Percentiles rank a stretch among this genome's conserved stretches.
Conservation (phyloP, 768 basidiomycete species). For the Harrya chromipes region DNA sequence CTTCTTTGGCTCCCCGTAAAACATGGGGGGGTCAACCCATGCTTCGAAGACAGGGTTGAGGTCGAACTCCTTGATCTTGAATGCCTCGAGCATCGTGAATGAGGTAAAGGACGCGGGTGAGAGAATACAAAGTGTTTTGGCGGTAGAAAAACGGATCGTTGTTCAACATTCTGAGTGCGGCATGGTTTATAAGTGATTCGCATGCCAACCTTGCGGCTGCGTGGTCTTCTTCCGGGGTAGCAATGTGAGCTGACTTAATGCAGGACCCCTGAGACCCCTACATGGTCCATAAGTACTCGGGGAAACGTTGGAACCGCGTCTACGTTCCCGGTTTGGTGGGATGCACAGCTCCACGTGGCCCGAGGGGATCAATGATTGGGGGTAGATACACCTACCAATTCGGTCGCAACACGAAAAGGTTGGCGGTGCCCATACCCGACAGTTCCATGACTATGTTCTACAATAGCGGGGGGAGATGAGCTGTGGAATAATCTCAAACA, state of each 20-base stretch:
- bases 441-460: neutral
- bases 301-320: constrained; percentile 2
- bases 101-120: neutral
- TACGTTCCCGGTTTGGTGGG: constrained; percentile 11
- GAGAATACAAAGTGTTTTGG: constrained; percentile 1
- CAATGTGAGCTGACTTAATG: constrained; percentile 13
- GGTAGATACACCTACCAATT: constrained; percentile 7
- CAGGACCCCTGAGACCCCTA: constrained; percentile 20
- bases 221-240: constrained; percentile 24
- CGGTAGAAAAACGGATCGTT: constrained; percentile 18
- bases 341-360: constrained; percentile 19
- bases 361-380: constrained; percentile 2
- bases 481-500: neutral
- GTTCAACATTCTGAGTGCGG: constrained; percentile 5
- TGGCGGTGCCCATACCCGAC: neutral
- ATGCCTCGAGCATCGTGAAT: constrained; percentile 59
- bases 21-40: constrained; percentile 67
- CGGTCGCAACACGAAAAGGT: neutral
- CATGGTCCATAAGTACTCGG: constrained; percentile 6
- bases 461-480: neutral
- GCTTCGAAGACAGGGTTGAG: constrained; percentile 62
- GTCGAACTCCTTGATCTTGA: constrained; percentile 78
- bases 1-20: constrained; percentile 65
- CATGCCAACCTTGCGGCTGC: constrained; percentile 29
- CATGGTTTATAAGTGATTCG: constrained; percentile 26